Base-by-base conservation (phyloP, 73 alveolate genomes). In the Halteria grandinella region DNA sequence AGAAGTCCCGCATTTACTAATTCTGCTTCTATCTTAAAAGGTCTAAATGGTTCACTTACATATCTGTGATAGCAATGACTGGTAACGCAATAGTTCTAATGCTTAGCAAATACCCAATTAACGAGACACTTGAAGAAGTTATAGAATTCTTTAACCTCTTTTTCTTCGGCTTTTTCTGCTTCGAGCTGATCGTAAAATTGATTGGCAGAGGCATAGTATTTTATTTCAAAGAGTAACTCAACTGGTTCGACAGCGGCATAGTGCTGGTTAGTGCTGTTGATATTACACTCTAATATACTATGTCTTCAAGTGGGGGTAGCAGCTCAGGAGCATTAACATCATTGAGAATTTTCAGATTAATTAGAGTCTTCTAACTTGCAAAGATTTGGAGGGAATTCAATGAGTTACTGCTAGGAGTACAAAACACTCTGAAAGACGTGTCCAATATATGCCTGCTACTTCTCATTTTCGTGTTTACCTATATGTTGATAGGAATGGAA, bases 301-400 rank as follows among this genome's bases (percentile, higher is more conserved):
- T 4, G 15, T 12, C 20, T 54, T n/a, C 3, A 51, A 55, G 39
- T 17, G 43, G 55, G 20, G 21, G 54, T 58, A 59, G 59, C 17
- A 49, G 59, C 15, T 23, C 59, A 33, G 88, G 88, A 4, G 88
- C 88, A 7, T 17, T 75, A 4, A 40, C 80, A 23, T 69, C 88
- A 8, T 45, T 75, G 17, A 75, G 88, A 75, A 59, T 55, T 1
- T 54, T 75, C 36, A 58, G 88, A 75, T 20, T 75, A 21, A 21
- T 75, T 11, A 17, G 88, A 40, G 47, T 75, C 1, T 58, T 75
- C 43, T 20, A 75, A 55, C 62, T 84, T 1, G 87, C 86, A n/a
- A 64, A 64, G 28, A 45, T 50, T 7, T 82, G 88, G 86, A 60
- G 66, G 34, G 15, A 63, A 24, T 75, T 75, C 39, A 18, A 75